Base-by-base conservation (phyloP, 2,329 filamentous ascomycete species). In the Curvularia eragrostidis region DNA sequence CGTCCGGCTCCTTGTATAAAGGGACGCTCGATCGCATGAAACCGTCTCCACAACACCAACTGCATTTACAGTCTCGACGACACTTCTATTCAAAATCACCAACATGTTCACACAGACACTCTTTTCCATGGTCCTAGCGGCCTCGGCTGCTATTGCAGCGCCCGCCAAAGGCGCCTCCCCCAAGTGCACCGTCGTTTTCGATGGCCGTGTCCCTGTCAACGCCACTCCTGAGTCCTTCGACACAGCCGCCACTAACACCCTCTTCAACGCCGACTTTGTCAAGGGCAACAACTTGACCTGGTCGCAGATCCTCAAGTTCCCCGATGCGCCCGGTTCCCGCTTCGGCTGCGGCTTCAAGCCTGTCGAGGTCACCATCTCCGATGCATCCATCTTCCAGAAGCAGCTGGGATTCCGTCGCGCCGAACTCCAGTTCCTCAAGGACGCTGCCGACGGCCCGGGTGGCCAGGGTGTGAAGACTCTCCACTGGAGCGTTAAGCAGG, bases 331-430 rank as follows among this genome's bases (percentile, higher is more conserved):
- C 41, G 61, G 71, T 3, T 82, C 82, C 21, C 65, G 80, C 71
- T 85, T 85, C 63, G 83, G 85, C 50, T 67, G 70, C 21, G 54
- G 60, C 8, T 76, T 78, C 42, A 73, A 79, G 32, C 75, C 85
- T 4, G 63, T 86, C 21, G 83, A 84, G 65, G 81, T 86, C 9
- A 85, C 83, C 39, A 82, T 87, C 69, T 81, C 73, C 56, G 85
- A 88, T 71, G 66, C 80, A 58, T 86, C 84, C 64, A 87, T 89
- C 72, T 89, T 88, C 74, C 62, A 78, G 65, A 81, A 82, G 64
- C 86, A 89, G 73, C 75, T 75, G 2, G 86, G 86, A 19, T 88
- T 89, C 77, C 81, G 86, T 39, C 84, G 86, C 61, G 84, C 83
- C 1, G 85, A 87, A 58, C 79, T 87, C 51, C 80, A 76, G 46